These are phyloP conservation scores for Liquidambar formosana DNA, from an alignment of 164 flowering plant genomes.

Conservation along the genomic window DNA sequence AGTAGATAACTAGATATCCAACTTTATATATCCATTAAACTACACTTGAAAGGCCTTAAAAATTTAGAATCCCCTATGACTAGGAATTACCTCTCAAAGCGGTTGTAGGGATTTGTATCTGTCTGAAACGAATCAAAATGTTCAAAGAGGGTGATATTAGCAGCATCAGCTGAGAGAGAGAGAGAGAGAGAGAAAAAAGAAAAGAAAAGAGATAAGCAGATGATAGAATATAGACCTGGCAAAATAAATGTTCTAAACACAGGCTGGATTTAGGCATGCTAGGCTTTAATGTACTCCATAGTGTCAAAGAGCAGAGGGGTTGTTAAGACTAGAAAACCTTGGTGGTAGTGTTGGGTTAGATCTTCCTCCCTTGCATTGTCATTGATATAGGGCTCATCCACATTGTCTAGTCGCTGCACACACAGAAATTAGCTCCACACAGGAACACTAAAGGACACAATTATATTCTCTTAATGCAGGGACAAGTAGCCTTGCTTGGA, in stretches of 20 bases:
- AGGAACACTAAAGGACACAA: neutral
- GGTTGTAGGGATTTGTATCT: conserved; percentile 33
- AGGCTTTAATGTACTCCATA: too few species aligned
- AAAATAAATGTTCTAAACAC: too few species aligned
- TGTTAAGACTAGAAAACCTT: conserved; percentile 42
- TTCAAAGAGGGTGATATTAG: conserved; percentile 71
- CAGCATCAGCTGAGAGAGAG: conserved; percentile 60
- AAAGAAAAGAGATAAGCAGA: neutral
- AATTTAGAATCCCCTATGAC: neutral
- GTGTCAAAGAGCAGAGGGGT: neutral
- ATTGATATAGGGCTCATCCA: conserved; percentile 51
- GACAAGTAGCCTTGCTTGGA: neutral
- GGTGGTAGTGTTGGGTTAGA: conserved; percentile 43
- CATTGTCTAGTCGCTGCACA: conserved; percentile 60
- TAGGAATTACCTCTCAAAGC: conserved; percentile 65
- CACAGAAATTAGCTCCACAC: neutral
- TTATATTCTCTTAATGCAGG: too few species aligned
- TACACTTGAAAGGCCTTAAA: neutral
- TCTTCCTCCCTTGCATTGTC: conserved; percentile 37
- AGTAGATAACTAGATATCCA: neutral
- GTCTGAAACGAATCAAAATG: conserved; percentile 42
- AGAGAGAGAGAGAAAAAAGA: neutral
- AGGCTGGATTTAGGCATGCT: neutral
- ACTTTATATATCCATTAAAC: neutral
- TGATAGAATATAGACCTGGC: neutral